Evolutionary conservation across 345 rosid species (phyloP).

Genomic region (Luvunga scandens): DNA sequence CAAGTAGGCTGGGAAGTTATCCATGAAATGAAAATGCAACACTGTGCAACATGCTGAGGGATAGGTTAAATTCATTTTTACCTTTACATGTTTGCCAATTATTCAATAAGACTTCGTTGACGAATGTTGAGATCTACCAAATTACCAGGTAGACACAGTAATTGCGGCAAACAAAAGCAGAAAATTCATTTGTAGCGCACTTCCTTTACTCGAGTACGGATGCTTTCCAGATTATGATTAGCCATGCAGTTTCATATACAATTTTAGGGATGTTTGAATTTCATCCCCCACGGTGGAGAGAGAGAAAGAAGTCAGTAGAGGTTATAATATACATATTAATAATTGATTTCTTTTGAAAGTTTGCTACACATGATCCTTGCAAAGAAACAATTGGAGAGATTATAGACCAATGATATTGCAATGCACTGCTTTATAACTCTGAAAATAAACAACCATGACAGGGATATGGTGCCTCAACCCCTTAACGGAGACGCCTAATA

Average conservation of each 20-base stretch:
- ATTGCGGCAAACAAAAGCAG: too few species aligned
- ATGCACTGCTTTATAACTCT: conserved; percentile 10
- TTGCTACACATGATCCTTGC: conserved; percentile 10
- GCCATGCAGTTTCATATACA: neutral
- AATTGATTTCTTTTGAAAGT: neutral
- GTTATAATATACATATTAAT: neutral
- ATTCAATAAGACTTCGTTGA: neutral
- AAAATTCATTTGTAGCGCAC: neutral
- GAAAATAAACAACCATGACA: neutral
- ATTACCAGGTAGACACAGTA: neutral
- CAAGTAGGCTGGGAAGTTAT: neutral
- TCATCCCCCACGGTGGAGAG: neutral
- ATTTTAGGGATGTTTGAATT: neutral
- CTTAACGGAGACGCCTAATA: neutral
- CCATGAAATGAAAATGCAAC: neutral
- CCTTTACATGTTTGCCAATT: neutral
- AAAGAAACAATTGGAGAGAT: conserved; percentile 5
- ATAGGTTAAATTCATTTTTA: neutral
- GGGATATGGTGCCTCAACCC: neutral
- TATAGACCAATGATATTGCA: neutral
- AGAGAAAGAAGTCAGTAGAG: neutral
- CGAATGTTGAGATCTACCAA: neutral
- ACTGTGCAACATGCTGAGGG: neutral
- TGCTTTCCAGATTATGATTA: neutral
- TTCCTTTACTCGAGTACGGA: neutral